A percentile compares a stretch with the other conserved stretches of the same genome.
phyloP scores from a whole-genome alignment of 495 filamentous ascomycete genomes.

The Podospora conica region DNA sequence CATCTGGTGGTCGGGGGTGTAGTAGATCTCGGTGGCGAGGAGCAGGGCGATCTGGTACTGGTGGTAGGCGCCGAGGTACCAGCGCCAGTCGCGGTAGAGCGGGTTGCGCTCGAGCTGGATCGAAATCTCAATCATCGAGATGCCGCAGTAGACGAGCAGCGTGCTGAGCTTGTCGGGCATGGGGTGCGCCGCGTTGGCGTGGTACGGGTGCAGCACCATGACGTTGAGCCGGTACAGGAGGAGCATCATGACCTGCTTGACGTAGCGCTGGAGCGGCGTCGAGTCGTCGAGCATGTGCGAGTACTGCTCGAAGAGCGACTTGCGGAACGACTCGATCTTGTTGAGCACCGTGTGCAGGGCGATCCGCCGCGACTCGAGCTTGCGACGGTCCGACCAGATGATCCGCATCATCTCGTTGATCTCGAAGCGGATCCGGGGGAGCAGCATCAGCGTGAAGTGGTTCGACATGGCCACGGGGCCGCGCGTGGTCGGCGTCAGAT shows the following conservation, averaged over 20 bases:
- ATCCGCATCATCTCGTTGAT: conserved; percentile 65
- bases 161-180: conserved; percentile 41
- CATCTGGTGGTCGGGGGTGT: conserved; percentile 47
- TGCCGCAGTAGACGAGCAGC: conserved; percentile 46
- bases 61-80: conserved; percentile 51
- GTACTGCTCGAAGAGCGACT: conserved; percentile 54
- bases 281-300: conserved; percentile 49
- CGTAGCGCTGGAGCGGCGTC: conserved; percentile 53
- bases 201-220: conserved; percentile 60
- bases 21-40: conserved; percentile 50
- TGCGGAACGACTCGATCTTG: conserved; percentile 57
- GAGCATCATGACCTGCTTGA: conserved; percentile 54
- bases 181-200: conserved; percentile 48
- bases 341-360: conserved; percentile 49
- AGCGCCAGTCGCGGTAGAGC: conserved; percentile 46
- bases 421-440: conserved; percentile 61
- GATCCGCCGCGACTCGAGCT: conserved; percentile 55
- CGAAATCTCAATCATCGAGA: conserved; percentile 52
- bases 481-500: conserved; percentile 37
- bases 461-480: conserved; percentile 37
- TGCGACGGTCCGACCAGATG: conserved; percentile 56
- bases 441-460: conserved; percentile 62
- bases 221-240: conserved; percentile 56
- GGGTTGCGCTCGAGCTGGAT: conserved; percentile 53
- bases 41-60: conserved; percentile 51